phyloP scores from a whole-genome alignment of 192 early-diverging fungal genomes.

The Mortierella antarctica region DNA sequence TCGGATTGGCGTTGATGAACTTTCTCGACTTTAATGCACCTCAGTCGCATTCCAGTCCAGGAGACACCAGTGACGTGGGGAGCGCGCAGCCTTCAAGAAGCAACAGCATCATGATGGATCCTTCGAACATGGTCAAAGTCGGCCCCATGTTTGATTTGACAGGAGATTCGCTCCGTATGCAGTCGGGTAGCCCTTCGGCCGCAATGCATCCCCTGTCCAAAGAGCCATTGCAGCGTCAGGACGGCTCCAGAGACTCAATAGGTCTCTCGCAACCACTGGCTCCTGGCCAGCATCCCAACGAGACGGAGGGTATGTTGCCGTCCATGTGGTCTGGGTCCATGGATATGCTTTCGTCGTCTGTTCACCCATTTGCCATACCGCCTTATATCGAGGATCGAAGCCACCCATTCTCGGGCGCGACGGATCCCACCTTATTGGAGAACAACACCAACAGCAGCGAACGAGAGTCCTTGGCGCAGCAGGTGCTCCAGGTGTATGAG shows the following conservation, averaged over 20 bases:
- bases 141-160: conserved; percentile 29
- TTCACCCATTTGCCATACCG: conserved; percentile 35
- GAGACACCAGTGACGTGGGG: conserved; percentile 22
- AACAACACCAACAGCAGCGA: not conserved
- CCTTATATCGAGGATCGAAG: conserved; percentile 3
- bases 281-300: conserved; percentile 48
- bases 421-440: conserved; percentile 16
- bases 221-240: conserved; percentile 5
- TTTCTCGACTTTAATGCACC: conserved; percentile 35
- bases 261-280: conserved; percentile 2
- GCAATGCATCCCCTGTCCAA: conserved; percentile 15
- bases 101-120: conserved; percentile 46
- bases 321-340: conserved; percentile 30
- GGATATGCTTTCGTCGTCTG: conserved; percentile 34
- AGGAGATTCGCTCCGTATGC: conserved; percentile 21
- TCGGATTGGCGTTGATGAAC: conserved; percentile 46
- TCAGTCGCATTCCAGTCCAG: conserved; percentile 35
- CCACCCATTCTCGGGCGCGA: conserved; percentile 3
- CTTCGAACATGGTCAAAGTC: conserved; percentile 23
- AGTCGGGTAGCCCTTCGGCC: conserved; percentile 3
- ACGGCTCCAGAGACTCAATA: not conserved
- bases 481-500: conserved; percentile 16
- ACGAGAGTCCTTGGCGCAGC: conserved; percentile 15
- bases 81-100: conserved; percentile 46
- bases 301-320: conserved; percentile 38